Conservation (phyloP, 192 early-diverging fungal genomes). For the Phlyctochytrium bullatum region DNA sequence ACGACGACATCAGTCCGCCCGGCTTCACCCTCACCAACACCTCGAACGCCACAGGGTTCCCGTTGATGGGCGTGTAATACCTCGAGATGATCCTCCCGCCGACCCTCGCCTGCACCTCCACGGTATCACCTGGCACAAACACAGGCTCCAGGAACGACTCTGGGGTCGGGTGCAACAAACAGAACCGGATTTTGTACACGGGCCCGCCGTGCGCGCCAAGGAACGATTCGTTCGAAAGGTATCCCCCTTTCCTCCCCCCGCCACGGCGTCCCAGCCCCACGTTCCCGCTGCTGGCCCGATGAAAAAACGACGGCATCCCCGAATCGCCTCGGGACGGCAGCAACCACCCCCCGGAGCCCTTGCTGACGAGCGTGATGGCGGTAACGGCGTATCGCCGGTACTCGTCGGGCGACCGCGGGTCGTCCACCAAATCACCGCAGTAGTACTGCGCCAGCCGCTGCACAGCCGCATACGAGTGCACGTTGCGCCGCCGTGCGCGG, state of each 20-base stretch:
- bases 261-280: no score
- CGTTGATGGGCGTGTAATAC: slow-evolving; percentile 35
- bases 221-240: no score
- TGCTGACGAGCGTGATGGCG: slow-evolving; percentile 9
- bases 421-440: slow-evolving; percentile 14
- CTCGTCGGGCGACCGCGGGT: slow-evolving; percentile 24
- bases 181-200: slow-evolving; percentile 15
- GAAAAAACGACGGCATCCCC: no score
- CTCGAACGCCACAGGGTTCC: slow-evolving; percentile 26
- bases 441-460: slow-evolving; percentile 18
- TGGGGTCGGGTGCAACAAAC: slow-evolving; percentile 26
- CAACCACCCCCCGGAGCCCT: no score
- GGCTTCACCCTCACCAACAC: slow-evolving; percentile 24
- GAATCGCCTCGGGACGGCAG: no score
- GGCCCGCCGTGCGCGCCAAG: neutral
- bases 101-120: slow-evolving; percentile 29
- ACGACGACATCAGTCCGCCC: slow-evolving; percentile 10
- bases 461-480: slow-evolving; percentile 22
- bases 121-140: slow-evolving; percentile 29
- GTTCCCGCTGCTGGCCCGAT: no score
- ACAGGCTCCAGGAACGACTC: neutral
- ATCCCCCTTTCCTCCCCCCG: no score
- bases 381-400: slow-evolving; percentile 27
- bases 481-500: slow-evolving; percentile 9
- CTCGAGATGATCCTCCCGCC: slow-evolving; percentile 20